A percentile compares a stretch with the other conserved stretches of the same genome.
Conservation (phyloP, 306 rosid genomes). For the Ceratonia siliqua region DNA sequence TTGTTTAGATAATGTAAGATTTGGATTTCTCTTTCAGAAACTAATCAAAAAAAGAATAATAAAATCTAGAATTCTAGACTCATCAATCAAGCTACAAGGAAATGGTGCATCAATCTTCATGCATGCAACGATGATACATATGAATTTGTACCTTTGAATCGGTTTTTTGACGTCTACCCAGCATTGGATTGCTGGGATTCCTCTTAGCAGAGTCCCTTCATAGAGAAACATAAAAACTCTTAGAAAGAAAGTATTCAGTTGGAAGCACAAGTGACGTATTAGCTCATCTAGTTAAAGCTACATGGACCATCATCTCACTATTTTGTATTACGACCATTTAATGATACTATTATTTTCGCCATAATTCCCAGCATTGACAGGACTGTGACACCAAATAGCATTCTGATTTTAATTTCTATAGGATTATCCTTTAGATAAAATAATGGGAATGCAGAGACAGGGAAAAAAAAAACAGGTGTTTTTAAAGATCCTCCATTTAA, state of each 20-base stretch:
- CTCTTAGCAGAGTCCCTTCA: conserved; percentile 74
- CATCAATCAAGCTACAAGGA: too few relatives aligned
- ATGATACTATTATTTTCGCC: too few relatives aligned
- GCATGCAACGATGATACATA: background rate
- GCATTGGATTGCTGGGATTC: conserved; percentile 62
- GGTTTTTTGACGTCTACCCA: conserved; percentile 68
- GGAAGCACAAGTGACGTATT: too few relatives aligned
- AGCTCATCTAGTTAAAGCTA: too few relatives aligned
- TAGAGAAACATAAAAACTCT: conserved; percentile 32
- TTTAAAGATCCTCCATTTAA: background rate
- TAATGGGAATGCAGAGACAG: background rate
- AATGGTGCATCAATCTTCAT: background rate
- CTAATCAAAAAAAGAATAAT: background rate
- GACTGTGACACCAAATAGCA: too few relatives aligned
- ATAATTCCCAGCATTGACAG: too few relatives aligned
- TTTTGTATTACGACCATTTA: too few relatives aligned
- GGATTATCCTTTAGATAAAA: background rate
- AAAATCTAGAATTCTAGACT: too few relatives aligned
- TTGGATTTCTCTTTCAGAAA: background rate
- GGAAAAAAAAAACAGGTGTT: background rate
- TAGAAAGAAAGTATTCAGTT: conserved; percentile 24
- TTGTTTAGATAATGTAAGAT: background rate
- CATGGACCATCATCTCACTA: too few relatives aligned
- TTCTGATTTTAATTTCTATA: too few relatives aligned
- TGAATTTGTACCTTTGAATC: conserved; percentile 56